phyloP scores from a whole-genome alignment of 2,329 filamentous ascomycete genomes.

The Rachicladosporium sp. region DNA sequence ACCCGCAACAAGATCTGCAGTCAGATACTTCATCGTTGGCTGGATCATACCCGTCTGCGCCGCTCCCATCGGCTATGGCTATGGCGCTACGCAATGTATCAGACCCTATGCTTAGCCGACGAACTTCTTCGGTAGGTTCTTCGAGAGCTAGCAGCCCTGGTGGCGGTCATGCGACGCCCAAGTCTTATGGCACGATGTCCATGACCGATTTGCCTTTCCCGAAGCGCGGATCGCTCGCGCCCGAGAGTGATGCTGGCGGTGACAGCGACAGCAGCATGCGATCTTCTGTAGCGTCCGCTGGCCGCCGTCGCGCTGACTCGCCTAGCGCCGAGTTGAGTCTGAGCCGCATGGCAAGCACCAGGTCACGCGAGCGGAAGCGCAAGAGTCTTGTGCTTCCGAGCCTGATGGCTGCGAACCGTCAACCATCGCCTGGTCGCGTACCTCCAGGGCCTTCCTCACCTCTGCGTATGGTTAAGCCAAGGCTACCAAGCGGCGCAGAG shows the following conservation, averaged over 20 bases:
- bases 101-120: conserved; percentile 36
- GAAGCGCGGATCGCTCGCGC: conserved; percentile 64
- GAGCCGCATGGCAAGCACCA: conserved; percentile 55
- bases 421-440: conserved; percentile 77
- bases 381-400: conserved; percentile 75
- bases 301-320: conserved; percentile 61
- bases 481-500: conserved; percentile 50
- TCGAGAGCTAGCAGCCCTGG: conserved; percentile 81
- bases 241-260: conserved; percentile 72
- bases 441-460: conserved; percentile 60
- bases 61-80: conserved; percentile 39
- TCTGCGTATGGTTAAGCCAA: conserved; percentile 71
- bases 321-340: conserved; percentile 77
- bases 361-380: conserved; percentile 67
- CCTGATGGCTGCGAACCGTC: conserved; percentile 55
- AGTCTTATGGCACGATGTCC: conserved; percentile 56
- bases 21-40: conserved; percentile 44
- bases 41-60: conserved; percentile 42
- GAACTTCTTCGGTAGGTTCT: conserved; percentile 55
- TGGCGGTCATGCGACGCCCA: conserved; percentile 72
- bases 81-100: conserved; percentile 44
- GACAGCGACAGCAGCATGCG: conserved; percentile 80
- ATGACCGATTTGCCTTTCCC: conserved; percentile 47
- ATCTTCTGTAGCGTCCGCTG: conserved; percentile 56
- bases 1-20: conserved; percentile 1